Evolutionary conservation across 148 eudicot genomes (phyloP).

Genomic region (Dysphania ambrosioides): DNA sequence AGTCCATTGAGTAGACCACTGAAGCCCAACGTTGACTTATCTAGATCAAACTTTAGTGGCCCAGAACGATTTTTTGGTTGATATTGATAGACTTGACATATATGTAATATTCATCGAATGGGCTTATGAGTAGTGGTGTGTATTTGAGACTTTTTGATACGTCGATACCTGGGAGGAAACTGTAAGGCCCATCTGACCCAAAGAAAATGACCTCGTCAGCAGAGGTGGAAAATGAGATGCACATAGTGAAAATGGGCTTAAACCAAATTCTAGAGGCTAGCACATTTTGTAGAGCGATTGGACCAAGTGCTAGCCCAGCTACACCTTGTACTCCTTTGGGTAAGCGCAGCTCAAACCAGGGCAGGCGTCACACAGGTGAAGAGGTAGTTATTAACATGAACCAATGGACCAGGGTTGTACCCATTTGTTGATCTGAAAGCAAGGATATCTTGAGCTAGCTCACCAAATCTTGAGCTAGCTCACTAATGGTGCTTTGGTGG

Average conservation of each 20-base stretch:
- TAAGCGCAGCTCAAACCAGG: slow-evolving; percentile 36
- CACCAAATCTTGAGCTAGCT: too few relatives aligned
- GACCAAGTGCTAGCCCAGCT: slow-evolving; percentile 48
- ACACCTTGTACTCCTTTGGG: slow-evolving; percentile 55
- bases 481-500: slow-evolving; percentile 30
- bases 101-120: slow-evolving; percentile 49
- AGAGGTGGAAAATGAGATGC: slow-evolving; percentile 34
- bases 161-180: slow-evolving; percentile 30
- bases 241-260: slow-evolving; percentile 42
- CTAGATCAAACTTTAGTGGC: slow-evolving; percentile 46
- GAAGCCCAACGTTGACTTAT: slow-evolving; percentile 40
- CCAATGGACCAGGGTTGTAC: slow-evolving; percentile 30
- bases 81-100: slow-evolving; percentile 44
- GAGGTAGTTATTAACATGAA: slow-evolving; percentile 32
- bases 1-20: slow-evolving; percentile 32
- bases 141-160: slow-evolving; percentile 25
- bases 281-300: slow-evolving; percentile 44
- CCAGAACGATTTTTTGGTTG: slow-evolving; percentile 35
- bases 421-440: slow-evolving; percentile 37
- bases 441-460: slow-evolving; percentile 50
- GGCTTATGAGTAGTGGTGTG: slow-evolving; percentile 46
- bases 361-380: slow-evolving; percentile 51
- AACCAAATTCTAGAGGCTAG: slow-evolving; percentile 37
- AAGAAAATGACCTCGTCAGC: slow-evolving; percentile 46
- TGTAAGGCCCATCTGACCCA: slow-evolving; percentile 47